Evolutionary conservation across 768 basidiomycete species (phyloP), one percentile per base, ranked within the genome.

Genomic region (Xerocomellus amylosporus): DNA sequence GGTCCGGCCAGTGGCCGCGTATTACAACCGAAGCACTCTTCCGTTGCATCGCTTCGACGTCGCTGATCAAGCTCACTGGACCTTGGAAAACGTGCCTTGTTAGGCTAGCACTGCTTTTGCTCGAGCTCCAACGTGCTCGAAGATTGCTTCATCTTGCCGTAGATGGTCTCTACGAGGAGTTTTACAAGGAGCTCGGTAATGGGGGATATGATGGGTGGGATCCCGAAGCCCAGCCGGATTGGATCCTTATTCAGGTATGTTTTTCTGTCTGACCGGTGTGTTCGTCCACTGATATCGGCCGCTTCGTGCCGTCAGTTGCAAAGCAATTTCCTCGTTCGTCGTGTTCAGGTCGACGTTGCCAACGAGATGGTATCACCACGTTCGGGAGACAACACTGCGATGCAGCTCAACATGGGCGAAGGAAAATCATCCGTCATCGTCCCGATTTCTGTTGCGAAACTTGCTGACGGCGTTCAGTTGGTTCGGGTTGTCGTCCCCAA

Each of bases 401-500:
- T 77, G n/a, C 81, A 81, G 80, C 28, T 28, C 28, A 28, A 28
- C 8, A 28, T 28, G 28, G 28, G 28, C 28, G 28, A 28, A 28
- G 28, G 82, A 1, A 82, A 82, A 56, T 70, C 70, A 2, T 75
- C 73, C 0, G 73, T 74, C 2, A 75, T 83, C 17, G 71, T 81
- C 2, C 81, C 81, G 2, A 66, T 82, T 14, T 64, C 73, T 3
- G 65, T 73, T 0, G 61, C 72, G 0, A 56, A 64, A 1, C 67
- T 82, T n/a, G 77, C 81, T 0, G 64, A 80, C 58, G 74, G 76
- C 1, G 10, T 68, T 3, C 72, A 65, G 19, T 63, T 83, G 1
- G 74, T 73, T 20, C 74, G 82, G 14, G 72, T 82, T n/a, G 63
- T 82, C 3, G 74, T 77, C 19, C 68, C 79, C 17, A 80, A 80